phyloP scores from a whole-genome alignment of 2,329 filamentous ascomycete species.

The Aspergillus japonicus region DNA sequence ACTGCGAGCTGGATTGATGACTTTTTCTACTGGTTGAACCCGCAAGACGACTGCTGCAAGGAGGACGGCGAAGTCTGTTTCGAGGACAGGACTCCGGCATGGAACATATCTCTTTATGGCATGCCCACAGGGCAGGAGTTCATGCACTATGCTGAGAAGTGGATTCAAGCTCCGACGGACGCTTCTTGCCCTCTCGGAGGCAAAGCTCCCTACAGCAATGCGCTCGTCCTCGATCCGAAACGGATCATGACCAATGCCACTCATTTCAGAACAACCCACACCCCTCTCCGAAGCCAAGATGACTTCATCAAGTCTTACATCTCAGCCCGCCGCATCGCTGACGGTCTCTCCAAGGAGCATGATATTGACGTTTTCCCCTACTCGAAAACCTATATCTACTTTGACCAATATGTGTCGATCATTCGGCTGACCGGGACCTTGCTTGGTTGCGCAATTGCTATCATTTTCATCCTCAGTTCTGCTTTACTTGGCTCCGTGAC shows the following conservation, averaged over 20 bases:
- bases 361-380: constrained; percentile 89
- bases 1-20: constrained; percentile 97
- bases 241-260: constrained; percentile 70
- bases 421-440: constrained; percentile 75
- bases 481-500: constrained; percentile 78
- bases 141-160: constrained; percentile 77
- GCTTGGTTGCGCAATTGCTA: constrained; percentile 76
- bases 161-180: constrained; percentile 75
- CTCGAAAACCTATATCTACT: constrained; percentile 98
- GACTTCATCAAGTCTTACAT: constrained; percentile 93
- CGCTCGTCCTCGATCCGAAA: constrained; percentile 73
- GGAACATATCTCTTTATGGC: constrained; percentile 84
- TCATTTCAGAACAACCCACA: constrained; percentile 90
- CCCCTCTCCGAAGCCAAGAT: constrained; percentile 77
- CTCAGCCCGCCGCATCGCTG: constrained; percentile 81
- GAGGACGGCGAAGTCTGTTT: constrained; percentile 75
- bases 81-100: constrained; percentile 69
- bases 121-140: constrained; percentile 97
- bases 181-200: constrained; percentile 86
- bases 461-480: constrained; percentile 79
- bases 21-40: constrained; percentile 95
- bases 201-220: constrained; percentile 79
- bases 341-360: constrained; percentile 69
- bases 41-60: constrained; percentile 73
- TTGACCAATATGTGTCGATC: constrained; percentile 91